phyloP scores from a whole-genome alignment of 1,284 basidiomycete genomes.

The Papiliotrema nemorosa region DNA sequence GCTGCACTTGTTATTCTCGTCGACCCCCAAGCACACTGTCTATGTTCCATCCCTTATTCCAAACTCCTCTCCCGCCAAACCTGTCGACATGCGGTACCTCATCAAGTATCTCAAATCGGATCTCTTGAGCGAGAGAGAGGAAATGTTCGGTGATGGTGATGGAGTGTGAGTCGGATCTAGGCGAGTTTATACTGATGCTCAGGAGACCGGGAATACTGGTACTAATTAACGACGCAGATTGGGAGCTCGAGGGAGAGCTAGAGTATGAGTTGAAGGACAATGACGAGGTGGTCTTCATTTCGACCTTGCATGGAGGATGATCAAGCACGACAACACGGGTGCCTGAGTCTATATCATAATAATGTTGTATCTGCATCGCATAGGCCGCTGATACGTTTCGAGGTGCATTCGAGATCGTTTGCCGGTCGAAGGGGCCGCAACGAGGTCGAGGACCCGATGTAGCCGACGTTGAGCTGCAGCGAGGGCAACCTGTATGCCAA shows the following conservation, averaged over 20 bases:
- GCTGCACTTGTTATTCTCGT: slow-evolving; percentile 78
- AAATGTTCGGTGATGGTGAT: slow-evolving; percentile 83
- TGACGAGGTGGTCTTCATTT: slow-evolving; percentile 94
- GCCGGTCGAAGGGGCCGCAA: no score
- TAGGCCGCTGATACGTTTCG: no score
- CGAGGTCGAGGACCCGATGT: no score
- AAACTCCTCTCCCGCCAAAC: slow-evolving; percentile 41
- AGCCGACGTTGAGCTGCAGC: no score
- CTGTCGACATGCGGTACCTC: slow-evolving; percentile 68
- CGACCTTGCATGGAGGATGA: slow-evolving; percentile 89
- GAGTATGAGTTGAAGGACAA: slow-evolving; percentile 73
- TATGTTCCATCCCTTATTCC: slow-evolving; percentile 57
- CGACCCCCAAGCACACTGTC: slow-evolving; percentile 59
- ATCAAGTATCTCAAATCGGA: slow-evolving; percentile 75
- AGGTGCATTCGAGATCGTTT: no score
- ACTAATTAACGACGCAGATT: slow-evolving; percentile 92
- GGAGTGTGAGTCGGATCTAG: slow-evolving; percentile 66
- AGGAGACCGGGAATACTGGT: slow-evolving; percentile 96
- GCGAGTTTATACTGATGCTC: slow-evolving; percentile 2
- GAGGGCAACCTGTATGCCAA: no score
- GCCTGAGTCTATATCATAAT: no score
- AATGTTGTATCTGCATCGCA: no score
- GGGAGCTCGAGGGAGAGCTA: slow-evolving; percentile 95
- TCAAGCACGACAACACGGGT: no score
- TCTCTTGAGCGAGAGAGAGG: slow-evolving; percentile 76